Percentiles rank a stretch among this genome's conserved stretches.
These are phyloP conservation scores for Leccinellum luteum DNA, from an alignment of 768 basidiomycete species.

Conservation along the genomic window DNA sequence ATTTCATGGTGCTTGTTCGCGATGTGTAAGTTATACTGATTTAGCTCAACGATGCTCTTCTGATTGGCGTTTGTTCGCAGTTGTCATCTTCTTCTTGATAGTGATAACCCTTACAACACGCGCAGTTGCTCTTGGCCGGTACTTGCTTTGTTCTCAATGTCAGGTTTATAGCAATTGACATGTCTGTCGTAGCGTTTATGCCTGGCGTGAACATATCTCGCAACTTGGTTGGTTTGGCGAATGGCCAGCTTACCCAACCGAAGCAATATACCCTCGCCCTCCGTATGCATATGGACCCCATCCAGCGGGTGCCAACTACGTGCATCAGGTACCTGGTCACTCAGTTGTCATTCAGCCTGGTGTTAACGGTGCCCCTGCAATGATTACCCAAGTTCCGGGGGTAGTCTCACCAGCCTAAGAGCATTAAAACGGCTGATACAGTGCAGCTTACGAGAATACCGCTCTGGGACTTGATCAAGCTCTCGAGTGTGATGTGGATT, in stretches of 20 bases:
- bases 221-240: slow-evolving; percentile 80
- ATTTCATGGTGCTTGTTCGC: slow-evolving; percentile 76
- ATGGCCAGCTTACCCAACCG: slow-evolving; percentile 53
- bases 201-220: slow-evolving; percentile 37
- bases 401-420: slow-evolving; percentile 21
- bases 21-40: slow-evolving; percentile 36
- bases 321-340: slow-evolving; percentile 55
- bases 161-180: background rate
- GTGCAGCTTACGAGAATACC: background rate
- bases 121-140: slow-evolving; percentile 33
- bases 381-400: slow-evolving; percentile 58
- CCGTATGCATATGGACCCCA: slow-evolving; percentile 35
- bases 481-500: background rate
- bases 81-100: slow-evolving; percentile 50
- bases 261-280: slow-evolving; percentile 22
- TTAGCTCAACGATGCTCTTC: slow-evolving; percentile 2
- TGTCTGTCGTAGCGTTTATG: slow-evolving; percentile 20
- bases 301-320: slow-evolving; percentile 33
- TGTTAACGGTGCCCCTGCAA: slow-evolving; percentile 54
- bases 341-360: slow-evolving; percentile 70
- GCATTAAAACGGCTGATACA: background rate
- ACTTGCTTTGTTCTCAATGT: background rate
- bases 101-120: slow-evolving; percentile 53
- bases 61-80: slow-evolving; percentile 22
- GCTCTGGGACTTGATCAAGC: background rate